Percentiles rank a stretch among this genome's conserved stretches.
Conservation (phyloP, 208 protist genomes). For the Vickermania ingenoplastis region DNA sequence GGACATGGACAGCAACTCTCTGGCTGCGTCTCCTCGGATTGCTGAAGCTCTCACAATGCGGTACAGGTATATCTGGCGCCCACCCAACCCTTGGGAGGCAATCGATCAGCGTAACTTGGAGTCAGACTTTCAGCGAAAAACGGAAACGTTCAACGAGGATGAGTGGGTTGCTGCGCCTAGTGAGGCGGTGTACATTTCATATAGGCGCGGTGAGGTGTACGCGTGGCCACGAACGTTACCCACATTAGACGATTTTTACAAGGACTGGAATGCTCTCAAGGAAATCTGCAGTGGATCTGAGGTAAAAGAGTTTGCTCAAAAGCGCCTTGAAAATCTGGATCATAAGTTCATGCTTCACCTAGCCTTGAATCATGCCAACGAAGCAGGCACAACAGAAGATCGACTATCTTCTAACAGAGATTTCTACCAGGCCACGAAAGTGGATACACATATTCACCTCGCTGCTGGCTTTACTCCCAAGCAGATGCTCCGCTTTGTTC, state of each 20-base stretch:
- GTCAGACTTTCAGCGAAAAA: slow-evolving; percentile 77
- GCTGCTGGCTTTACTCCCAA: slow-evolving; percentile 92
- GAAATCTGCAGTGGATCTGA: slow-evolving; percentile 57
- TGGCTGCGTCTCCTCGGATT: slow-evolving; percentile 34
- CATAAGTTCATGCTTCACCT: slow-evolving; percentile 91
- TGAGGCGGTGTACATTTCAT: slow-evolving; percentile 85
- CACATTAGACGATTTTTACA: slow-evolving; percentile 67
- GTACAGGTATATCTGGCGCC: slow-evolving; percentile 70
- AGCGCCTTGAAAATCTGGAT: slow-evolving; percentile 87
- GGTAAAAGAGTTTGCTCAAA: slow-evolving; percentile 90
- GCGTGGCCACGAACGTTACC: slow-evolving; percentile 76
- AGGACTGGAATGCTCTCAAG: slow-evolving; percentile 62
- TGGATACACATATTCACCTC: slow-evolving; percentile 97
- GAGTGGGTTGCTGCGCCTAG: slow-evolving; percentile 81
- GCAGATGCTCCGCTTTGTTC: slow-evolving; percentile 92
- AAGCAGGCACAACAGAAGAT: slow-evolving; percentile 83
- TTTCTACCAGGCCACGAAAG: slow-evolving; percentile 93
- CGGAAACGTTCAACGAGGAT: slow-evolving; percentile 81
- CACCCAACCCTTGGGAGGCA: slow-evolving; percentile 64
- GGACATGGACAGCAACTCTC: slow-evolving; percentile 21
- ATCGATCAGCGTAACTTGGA: slow-evolving; percentile 24
- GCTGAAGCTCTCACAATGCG: slow-evolving; percentile 66
- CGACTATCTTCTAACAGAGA: slow-evolving; percentile 85
- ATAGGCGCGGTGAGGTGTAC: slow-evolving; percentile 56
- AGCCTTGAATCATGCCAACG: slow-evolving; percentile 87